phyloP scores from a whole-genome alignment of 352 stramenopile species.

The Globisporangium cystogenes region DNA sequence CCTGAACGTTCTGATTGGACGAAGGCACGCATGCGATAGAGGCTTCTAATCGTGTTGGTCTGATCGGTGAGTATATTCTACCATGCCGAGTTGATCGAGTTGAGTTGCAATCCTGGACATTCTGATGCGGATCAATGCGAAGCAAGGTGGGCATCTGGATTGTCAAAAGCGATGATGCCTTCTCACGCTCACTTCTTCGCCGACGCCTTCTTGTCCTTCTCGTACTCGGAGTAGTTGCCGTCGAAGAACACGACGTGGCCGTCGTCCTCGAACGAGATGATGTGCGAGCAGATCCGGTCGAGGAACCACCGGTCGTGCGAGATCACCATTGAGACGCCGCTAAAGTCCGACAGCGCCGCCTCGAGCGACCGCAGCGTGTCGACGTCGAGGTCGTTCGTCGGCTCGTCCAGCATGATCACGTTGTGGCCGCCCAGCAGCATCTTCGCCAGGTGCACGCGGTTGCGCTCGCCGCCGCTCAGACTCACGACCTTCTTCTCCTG shows the following conservation, averaged over 20 bases:
- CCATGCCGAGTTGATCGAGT: too few relatives aligned
- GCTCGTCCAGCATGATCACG: constrained; percentile 86
- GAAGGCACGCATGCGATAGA: too few relatives aligned
- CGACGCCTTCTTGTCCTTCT: constrained; percentile 53
- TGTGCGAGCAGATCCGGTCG: constrained; percentile 90
- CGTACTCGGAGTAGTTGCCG: constrained; percentile 86
- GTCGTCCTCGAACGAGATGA: constrained; percentile 77
- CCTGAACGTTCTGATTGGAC: too few relatives aligned
- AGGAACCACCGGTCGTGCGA: constrained; percentile 96
- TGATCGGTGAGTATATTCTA: too few relatives aligned
- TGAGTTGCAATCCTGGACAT: too few relatives aligned
- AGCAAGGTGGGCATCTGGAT: too few relatives aligned
- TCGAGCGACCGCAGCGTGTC: constrained; percentile 87
- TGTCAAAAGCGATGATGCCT: too few relatives aligned
- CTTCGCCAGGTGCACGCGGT: constrained; percentile 83
- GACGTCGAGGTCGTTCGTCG: constrained; percentile 85
- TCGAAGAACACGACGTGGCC: constrained; percentile 77
- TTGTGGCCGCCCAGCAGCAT: constrained; percentile 83
- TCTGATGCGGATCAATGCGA: too few relatives aligned
- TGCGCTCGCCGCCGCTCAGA: constrained; percentile 78
- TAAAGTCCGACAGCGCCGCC: constrained; percentile 79
- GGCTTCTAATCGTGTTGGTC: too few relatives aligned
- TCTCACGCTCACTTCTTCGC: constrained; percentile 1
- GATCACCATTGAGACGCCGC: constrained; percentile 93
- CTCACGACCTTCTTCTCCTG: constrained; percentile 78